Percentiles rank a stretch among this genome's conserved stretches.
phyloP scores from a whole-genome alignment of 2,329 filamentous ascomycete genomes.

The Phaeosphaeriaceae sp. region DNA sequence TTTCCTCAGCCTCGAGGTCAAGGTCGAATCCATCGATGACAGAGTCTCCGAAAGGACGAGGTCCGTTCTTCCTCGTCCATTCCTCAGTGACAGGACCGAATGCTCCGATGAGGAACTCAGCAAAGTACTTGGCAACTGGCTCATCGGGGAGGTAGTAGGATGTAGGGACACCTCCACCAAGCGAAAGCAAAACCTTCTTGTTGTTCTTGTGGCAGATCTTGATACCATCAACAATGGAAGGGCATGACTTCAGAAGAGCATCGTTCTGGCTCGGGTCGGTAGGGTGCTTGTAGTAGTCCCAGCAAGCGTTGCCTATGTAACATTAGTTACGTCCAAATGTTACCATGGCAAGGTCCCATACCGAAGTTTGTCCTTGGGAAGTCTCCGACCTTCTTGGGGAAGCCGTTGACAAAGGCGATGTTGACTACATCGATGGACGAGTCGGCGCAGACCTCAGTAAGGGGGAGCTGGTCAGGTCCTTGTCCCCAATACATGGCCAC shows the following conservation, averaged over 20 bases:
- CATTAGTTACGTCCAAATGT: background rate
- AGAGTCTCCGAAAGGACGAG: constrained; percentile 57
- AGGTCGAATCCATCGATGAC: constrained; percentile 62
- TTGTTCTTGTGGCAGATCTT: constrained; percentile 39
- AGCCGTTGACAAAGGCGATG: constrained; percentile 62
- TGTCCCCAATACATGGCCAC: constrained; percentile 65
- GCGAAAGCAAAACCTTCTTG: constrained; percentile 53
- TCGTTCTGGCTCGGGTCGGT: constrained; percentile 45
- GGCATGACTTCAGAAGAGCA: constrained; percentile 53
- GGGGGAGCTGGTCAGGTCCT: constrained; percentile 56
- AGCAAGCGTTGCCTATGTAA: constrained; percentile 53
- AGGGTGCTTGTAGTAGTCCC: constrained; percentile 44
- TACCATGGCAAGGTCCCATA: constrained; percentile 25
- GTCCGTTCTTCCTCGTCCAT: constrained; percentile 37
- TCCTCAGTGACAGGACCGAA: constrained; percentile 53
- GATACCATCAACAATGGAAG: constrained; percentile 48
- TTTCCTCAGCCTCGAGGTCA: constrained; percentile 50
- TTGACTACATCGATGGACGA: constrained; percentile 62
- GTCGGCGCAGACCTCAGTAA: constrained; percentile 61
- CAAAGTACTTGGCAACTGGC: constrained; percentile 53
- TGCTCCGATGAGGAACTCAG: constrained; percentile 58
- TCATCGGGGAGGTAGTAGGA: constrained; percentile 54
- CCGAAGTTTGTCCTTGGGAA: constrained; percentile 64
- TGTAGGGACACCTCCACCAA: constrained; percentile 53
- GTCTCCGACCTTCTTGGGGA: constrained; percentile 56